A percentile compares a stretch with the other conserved stretches of the same genome.
phyloP scores from a whole-genome alignment of 2,329 filamentous ascomycete species.

The Knufia fluminis region DNA sequence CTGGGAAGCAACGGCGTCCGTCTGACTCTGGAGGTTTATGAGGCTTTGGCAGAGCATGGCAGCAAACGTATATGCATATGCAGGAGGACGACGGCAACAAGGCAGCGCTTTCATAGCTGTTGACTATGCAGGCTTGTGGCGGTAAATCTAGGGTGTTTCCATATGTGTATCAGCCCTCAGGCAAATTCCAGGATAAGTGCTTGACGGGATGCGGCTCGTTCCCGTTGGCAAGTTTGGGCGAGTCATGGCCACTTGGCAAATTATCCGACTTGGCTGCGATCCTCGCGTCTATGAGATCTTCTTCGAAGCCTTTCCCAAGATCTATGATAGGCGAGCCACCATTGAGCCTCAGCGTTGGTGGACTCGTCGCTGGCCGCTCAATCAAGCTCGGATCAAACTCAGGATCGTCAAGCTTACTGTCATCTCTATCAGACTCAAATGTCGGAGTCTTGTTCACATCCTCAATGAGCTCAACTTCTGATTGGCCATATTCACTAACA shows the following conservation, averaged over 20 bases:
- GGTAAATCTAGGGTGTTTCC: too few species aligned
- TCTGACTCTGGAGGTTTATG: too few species aligned
- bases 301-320: not conserved
- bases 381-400: slow-evolving; percentile 22
- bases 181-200: slow-evolving; percentile 21
- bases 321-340: slow-evolving; percentile 9
- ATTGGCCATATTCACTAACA: slow-evolving; percentile 19
- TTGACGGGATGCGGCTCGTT: slow-evolving; percentile 16
- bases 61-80: too few species aligned
- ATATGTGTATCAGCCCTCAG: slow-evolving; percentile 15
- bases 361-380: slow-evolving; percentile 21
- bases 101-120: too few species aligned
- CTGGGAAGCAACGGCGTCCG: too few species aligned
- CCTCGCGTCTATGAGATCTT: slow-evolving; percentile 14
- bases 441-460: slow-evolving; percentile 1
- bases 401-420: slow-evolving; percentile 14
- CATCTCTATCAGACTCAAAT: not conserved
- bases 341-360: slow-evolving; percentile 13
- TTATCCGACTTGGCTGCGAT: slow-evolving; percentile 2
- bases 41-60: too few species aligned
- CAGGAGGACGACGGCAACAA: too few species aligned
- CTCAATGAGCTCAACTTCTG: slow-evolving; percentile 11
- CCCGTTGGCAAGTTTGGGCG: slow-evolving; percentile 14
- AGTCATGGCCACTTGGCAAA: not conserved
- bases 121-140: too few species aligned